Conservation (phyloP, 305 asterid genomes). For the Andrographis paniculata region DNA sequence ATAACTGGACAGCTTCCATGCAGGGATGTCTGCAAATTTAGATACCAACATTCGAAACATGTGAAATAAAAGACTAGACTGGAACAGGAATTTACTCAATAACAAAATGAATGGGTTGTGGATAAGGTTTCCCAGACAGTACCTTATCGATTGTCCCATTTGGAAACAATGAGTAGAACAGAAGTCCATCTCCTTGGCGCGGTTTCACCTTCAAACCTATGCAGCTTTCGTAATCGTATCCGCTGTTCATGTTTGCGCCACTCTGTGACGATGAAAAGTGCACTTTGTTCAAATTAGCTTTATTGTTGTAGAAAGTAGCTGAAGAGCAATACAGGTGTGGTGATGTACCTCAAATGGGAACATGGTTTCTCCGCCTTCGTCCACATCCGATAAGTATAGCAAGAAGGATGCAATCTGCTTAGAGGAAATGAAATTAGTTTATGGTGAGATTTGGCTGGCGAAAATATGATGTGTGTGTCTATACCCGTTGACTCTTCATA, state of each 20-base stretch:
- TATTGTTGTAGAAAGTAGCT: background rate
- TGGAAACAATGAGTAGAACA: conserved; percentile 59
- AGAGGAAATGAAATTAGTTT: conserved; percentile 15
- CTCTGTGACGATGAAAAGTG: conserved; percentile 26
- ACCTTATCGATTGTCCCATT: conserved; percentile 71
- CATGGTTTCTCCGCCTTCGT: conserved; percentile 92
- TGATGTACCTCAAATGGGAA: conserved; percentile 86
- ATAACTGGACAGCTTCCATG: conserved; percentile 87
- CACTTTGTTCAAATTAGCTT: background rate
- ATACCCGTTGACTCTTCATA: conserved; percentile 77
- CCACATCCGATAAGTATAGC: conserved; percentile 71
- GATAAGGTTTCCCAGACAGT: background rate
- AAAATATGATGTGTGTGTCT: background rate
- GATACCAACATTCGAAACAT: background rate
- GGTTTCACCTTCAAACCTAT: conserved; percentile 76
- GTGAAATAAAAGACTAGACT: too few relatives aligned
- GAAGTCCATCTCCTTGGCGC: conserved; percentile 72
- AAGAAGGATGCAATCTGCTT: conserved; percentile 70
- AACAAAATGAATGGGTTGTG: too few relatives aligned
- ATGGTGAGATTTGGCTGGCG: background rate
- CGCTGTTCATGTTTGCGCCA: conserved; percentile 42
- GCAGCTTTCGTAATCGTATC: conserved; percentile 47
- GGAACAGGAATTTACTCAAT: too few relatives aligned
- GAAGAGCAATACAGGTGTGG: conserved; percentile 6
- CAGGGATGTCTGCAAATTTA: conserved; percentile 43